Conservation (phyloP, 164 flowering plant species). For the Chimonanthus praecox region DNA sequence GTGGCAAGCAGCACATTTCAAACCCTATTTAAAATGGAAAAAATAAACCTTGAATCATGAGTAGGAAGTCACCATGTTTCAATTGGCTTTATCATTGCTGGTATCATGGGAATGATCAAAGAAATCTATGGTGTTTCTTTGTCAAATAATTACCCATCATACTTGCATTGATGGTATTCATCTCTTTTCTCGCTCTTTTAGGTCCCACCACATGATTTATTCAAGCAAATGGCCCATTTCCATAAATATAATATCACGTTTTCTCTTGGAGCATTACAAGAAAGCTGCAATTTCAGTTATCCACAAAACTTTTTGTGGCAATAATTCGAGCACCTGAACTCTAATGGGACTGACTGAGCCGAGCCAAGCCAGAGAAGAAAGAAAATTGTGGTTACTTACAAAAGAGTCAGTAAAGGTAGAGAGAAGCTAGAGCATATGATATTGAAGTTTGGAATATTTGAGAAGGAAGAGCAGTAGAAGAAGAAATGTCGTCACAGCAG, state of each 20-base stretch:
- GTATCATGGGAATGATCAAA: slow-evolving; percentile 25
- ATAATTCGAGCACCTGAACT: slow-evolving; percentile 53
- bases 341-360: slow-evolving; percentile 17
- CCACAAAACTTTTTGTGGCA: slow-evolving; percentile 43
- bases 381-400: background rate
- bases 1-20: too few relatives aligned
- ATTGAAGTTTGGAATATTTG: slow-evolving; percentile 42
- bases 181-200: slow-evolving; percentile 2
- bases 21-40: background rate
- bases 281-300: slow-evolving; percentile 28
- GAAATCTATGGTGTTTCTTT: slow-evolving; percentile 46
- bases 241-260: background rate
- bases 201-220: slow-evolving; percentile 26
- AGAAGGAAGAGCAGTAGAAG: slow-evolving; percentile 19
- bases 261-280: slow-evolving; percentile 25
- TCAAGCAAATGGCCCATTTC: slow-evolving; percentile 18
- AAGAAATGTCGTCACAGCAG: slow-evolving; percentile 47
- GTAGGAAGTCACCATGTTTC: background rate
- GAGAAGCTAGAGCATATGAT: slow-evolving; percentile 13
- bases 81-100: background rate
- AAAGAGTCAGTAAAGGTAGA: slow-evolving; percentile 22
- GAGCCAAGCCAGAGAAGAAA: slow-evolving; percentile 19
- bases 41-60: background rate
- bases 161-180: slow-evolving; percentile 26
- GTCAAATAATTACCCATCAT: slow-evolving; percentile 57